Evolutionary conservation across 331 rosid genomes (phyloP).

Genomic region (Prunus yedoensis): DNA sequence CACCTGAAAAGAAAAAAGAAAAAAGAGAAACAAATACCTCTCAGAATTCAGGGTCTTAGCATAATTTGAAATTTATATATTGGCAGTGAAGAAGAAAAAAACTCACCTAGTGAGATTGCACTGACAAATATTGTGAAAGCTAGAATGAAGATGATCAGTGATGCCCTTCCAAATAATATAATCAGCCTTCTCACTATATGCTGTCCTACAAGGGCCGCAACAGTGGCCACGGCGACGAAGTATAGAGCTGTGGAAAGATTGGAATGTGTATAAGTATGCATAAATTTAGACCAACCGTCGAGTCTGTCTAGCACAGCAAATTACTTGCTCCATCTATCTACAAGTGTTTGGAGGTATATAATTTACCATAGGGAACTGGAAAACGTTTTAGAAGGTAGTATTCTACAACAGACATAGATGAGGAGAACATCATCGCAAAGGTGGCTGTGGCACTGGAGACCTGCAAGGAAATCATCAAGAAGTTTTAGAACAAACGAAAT

Average conservation of each 20-base stretch:
- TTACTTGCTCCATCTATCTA: not conserved
- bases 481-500: not conserved
- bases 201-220: slow-evolving; percentile 81
- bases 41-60: slow-evolving; percentile 14
- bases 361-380: slow-evolving; percentile 87
- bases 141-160: slow-evolving; percentile 82
- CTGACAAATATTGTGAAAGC: slow-evolving; percentile 71
- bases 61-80: not conserved
- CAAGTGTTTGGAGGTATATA: not conserved
- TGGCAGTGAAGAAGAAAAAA: not conserved
- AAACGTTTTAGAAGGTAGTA: slow-evolving; percentile 85
- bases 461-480: slow-evolving; percentile 39
- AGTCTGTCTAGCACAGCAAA: not conserved
- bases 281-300: not conserved
- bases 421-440: slow-evolving; percentile 93
- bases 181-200: slow-evolving; percentile 70
- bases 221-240: slow-evolving; percentile 58
- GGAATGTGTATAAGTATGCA: not conserved
- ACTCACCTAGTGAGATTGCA: slow-evolving; percentile 73
- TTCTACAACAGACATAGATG: slow-evolving; percentile 96
- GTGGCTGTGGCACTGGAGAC: slow-evolving; percentile 96
- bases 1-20: slow-evolving; percentile 67
- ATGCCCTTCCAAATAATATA: slow-evolving; percentile 75
- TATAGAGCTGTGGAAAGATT: slow-evolving; percentile 58
- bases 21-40: slow-evolving; percentile 2